Conservation (phyloP, 148 eudicot genomes). For the Bassia scoparia region DNA sequence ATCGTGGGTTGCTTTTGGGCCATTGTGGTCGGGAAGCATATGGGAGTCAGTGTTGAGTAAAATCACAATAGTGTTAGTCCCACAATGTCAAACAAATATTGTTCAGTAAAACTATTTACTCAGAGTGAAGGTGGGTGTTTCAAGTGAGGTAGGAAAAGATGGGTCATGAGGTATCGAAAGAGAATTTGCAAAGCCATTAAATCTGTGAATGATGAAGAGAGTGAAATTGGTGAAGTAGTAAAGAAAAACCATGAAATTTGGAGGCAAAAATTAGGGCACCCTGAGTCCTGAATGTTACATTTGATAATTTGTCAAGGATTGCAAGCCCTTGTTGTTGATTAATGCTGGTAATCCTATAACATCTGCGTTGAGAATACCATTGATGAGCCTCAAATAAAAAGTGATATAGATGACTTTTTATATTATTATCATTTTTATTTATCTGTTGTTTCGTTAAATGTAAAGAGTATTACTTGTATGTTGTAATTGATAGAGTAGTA, state of each 20-base stretch:
- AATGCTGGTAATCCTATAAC: too few relatives aligned
- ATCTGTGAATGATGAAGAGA: constrained; percentile 39
- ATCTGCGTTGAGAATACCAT: too few relatives aligned
- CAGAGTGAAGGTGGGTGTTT: constrained; percentile 56
- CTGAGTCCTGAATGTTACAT: constrained; percentile 27
- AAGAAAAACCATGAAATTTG: constrained; percentile 36
- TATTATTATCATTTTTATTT: too few relatives aligned
- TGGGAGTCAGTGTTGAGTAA: constrained; percentile 57
- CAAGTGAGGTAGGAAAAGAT: constrained; percentile 47
- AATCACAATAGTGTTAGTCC: constrained; percentile 48
- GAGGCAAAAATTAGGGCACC: constrained; percentile 22
- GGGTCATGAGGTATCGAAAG: constrained; percentile 51
- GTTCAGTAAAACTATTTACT: constrained; percentile 43
- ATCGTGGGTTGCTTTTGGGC: constrained; percentile 68
- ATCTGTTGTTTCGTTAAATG: too few relatives aligned
- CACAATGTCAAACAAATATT: constrained; percentile 52
- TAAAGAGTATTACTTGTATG: too few relatives aligned
- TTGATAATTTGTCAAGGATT: constrained; percentile 35
- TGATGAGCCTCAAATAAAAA: too few relatives aligned
- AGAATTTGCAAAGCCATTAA: constrained; percentile 43
- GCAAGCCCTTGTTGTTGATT: background rate
- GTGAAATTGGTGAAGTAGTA: constrained; percentile 25
- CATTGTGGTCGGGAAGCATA: constrained; percentile 62
- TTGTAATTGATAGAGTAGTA: too few relatives aligned
- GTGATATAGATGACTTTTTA: too few relatives aligned